phyloP scores from a whole-genome alignment of 768 basidiomycete genomes.

The Suillus variegatus region DNA sequence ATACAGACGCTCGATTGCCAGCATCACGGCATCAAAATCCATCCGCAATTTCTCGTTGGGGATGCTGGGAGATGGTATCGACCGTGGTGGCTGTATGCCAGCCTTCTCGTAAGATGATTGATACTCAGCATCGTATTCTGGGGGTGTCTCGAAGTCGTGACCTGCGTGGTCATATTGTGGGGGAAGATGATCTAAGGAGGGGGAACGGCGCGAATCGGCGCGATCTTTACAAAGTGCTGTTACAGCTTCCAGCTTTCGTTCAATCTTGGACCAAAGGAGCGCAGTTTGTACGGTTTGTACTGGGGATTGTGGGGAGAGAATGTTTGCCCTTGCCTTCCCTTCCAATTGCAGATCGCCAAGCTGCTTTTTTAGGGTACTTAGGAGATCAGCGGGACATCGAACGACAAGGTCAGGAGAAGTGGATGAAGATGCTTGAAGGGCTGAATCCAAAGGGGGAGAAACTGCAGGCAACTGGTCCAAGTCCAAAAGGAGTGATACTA shows the following conservation, averaged over 20 bases:
- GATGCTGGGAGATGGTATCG: conserved; percentile 16
- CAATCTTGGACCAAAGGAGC: conserved; percentile 74
- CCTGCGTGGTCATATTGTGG: conserved; percentile 54
- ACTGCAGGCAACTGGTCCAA: conserved; percentile 58
- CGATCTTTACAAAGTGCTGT: conserved; percentile 66
- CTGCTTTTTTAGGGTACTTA: conserved; percentile 65
- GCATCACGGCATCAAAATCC: conserved; percentile 83
- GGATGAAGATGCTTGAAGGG: conserved; percentile 16
- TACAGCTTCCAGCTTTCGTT: conserved; percentile 71
- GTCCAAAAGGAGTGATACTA: conserved; percentile 69
- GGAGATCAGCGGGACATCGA: conserved; percentile 39
- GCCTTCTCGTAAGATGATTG: conserved; percentile 13
- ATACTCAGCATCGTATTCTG: conserved; percentile 24
- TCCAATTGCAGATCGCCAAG: conserved; percentile 63
- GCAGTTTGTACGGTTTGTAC: conserved; percentile 57
- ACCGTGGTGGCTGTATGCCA: conserved; percentile 13
- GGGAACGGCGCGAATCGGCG: conserved; percentile 21
- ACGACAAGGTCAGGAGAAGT: conserved; percentile 13
- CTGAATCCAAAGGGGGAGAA: conserved; percentile 19
- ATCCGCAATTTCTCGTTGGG: conserved; percentile 47
- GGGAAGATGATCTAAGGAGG: conserved; percentile 38
- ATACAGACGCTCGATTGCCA: conserved; percentile 90
- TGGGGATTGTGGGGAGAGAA: conserved; percentile 31
- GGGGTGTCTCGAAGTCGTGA: conserved; percentile 24
- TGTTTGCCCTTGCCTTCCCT: conserved; percentile 3